Conservation (phyloP, 352 stramenopile species). For the Globisporangium recalcitrans region DNA sequence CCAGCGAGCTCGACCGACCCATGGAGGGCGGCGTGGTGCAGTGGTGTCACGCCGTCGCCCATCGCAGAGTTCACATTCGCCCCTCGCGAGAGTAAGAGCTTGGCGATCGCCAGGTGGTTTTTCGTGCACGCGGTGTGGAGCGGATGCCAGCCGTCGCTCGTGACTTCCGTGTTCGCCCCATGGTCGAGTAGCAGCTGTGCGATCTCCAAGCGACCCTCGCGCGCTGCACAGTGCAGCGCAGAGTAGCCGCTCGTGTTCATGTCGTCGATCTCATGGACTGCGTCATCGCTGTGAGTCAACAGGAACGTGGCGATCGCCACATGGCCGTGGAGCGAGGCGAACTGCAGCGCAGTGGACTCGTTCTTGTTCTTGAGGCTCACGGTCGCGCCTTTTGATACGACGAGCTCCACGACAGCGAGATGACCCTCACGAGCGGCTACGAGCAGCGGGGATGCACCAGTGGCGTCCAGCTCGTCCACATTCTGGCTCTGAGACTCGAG, state of each 20-base stretch:
- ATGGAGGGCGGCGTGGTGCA: constrained; percentile 6
- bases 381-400: background rate
- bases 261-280: background rate
- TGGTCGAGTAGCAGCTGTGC: constrained; percentile 9
- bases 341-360: constrained; percentile 7
- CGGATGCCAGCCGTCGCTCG: constrained; percentile 11
- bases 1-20: background rate
- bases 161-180: constrained; percentile 5
- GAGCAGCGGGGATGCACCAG: constrained; percentile 7
- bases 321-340: background rate
- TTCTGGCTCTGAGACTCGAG: background rate
- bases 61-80: constrained; percentile 9
- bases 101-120: constrained; percentile 2
- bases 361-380: background rate
- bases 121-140: constrained; percentile 11
- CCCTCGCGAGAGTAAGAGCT: constrained; percentile 6
- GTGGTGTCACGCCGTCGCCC: constrained; percentile 4
- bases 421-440: constrained; percentile 12
- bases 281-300: background rate
- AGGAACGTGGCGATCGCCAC: constrained; percentile 1
- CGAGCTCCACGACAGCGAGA: constrained; percentile 6
- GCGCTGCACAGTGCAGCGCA: constrained; percentile 10
- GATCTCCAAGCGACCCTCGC: background rate
- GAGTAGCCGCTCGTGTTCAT: constrained; percentile 11
- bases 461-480: constrained; percentile 8